Percentiles rank a stretch among this genome's conserved stretches.
Conservation (phyloP, 2,329 filamentous ascomycete species). For the Fusarium lateritium region DNA sequence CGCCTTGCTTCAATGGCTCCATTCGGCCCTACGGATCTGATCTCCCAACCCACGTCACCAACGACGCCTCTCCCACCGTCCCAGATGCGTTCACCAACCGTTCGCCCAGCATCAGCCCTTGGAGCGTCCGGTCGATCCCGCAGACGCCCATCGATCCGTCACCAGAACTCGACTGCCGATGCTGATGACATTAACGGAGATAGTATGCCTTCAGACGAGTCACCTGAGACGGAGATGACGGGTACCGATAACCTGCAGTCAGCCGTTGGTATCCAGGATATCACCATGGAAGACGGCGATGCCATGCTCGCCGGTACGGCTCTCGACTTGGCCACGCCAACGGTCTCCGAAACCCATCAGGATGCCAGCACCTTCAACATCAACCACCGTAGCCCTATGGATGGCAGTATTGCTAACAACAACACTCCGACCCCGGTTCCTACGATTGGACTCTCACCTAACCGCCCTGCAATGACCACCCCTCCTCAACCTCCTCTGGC, state of each 20-base stretch:
- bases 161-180: slow-evolving; percentile 92
- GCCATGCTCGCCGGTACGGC: slow-evolving; percentile 82
- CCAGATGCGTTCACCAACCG: slow-evolving; percentile 69
- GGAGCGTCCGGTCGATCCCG: slow-evolving; percentile 70
- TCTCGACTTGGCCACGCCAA: slow-evolving; percentile 82
- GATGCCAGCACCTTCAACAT: slow-evolving; percentile 95
- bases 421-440: slow-evolving; percentile 76
- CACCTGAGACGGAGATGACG: slow-evolving; percentile 82
- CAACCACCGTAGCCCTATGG: slow-evolving; percentile 85
- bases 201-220: slow-evolving; percentile 83
- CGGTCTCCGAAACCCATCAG: slow-evolving; percentile 83
- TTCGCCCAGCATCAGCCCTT: slow-evolving; percentile 67
- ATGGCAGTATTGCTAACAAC: slow-evolving; percentile 86
- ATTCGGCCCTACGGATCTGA: slow-evolving; percentile 76
- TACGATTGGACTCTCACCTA: slow-evolving; percentile 80
- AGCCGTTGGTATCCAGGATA: slow-evolving; percentile 88
- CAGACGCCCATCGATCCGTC: slow-evolving; percentile 86
- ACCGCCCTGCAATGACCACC: slow-evolving; percentile 77
- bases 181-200: slow-evolving; percentile 89
- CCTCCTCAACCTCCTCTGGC: slow-evolving; percentile 82
- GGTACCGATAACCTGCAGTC: slow-evolving; percentile 85
- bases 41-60: slow-evolving; percentile 93
- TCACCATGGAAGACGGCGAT: slow-evolving; percentile 83
- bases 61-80: slow-evolving; percentile 84
- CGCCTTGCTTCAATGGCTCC: slow-evolving; percentile 86